Conservation (phyloP, 345 rosid genomes). For the Garcia nutans region DNA sequence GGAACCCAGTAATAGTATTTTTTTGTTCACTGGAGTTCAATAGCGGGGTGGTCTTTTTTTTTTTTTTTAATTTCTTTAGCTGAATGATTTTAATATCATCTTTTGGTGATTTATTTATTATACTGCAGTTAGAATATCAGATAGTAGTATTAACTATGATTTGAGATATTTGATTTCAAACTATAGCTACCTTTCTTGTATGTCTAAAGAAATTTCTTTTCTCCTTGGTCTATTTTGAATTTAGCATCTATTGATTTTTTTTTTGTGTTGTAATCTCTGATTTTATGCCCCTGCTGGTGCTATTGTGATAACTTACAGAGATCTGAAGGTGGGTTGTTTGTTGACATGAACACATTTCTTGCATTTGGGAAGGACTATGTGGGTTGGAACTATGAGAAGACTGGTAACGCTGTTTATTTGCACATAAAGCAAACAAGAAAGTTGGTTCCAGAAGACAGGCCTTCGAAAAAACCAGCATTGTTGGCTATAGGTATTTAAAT, state of each 20-base stretch:
- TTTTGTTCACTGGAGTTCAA: neutral
- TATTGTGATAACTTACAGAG: conserved; percentile 45
- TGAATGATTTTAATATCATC: too few relatives aligned
- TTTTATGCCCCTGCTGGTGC: neutral
- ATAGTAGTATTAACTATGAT: neutral
- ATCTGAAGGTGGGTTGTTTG: conserved; percentile 85
- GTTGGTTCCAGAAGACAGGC: conserved; percentile 79
- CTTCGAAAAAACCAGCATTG: conserved; percentile 80
- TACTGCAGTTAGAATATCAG: neutral
- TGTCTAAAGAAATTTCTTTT: neutral
- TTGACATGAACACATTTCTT: conserved; percentile 86
- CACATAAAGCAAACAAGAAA: conserved; percentile 77
- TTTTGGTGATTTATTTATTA: neutral
- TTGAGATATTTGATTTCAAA: neutral
- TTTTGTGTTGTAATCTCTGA: neutral
- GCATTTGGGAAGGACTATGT: conserved; percentile 91
- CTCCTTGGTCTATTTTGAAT: neutral
- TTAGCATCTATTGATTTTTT: too few relatives aligned
- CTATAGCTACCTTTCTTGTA: neutral
- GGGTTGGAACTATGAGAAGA: conserved; percentile 86
- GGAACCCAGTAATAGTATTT: too few relatives aligned
- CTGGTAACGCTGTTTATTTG: conserved; percentile 84
- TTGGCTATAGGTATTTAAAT: conserved; percentile 75
- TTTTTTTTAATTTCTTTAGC: too few relatives aligned
- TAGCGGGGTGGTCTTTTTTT: too few relatives aligned